Percentiles rank a stretch among this genome's conserved stretches.
phyloP scores from a whole-genome alignment of 768 basidiomycete species.

The Solioccasus polychromus region DNA sequence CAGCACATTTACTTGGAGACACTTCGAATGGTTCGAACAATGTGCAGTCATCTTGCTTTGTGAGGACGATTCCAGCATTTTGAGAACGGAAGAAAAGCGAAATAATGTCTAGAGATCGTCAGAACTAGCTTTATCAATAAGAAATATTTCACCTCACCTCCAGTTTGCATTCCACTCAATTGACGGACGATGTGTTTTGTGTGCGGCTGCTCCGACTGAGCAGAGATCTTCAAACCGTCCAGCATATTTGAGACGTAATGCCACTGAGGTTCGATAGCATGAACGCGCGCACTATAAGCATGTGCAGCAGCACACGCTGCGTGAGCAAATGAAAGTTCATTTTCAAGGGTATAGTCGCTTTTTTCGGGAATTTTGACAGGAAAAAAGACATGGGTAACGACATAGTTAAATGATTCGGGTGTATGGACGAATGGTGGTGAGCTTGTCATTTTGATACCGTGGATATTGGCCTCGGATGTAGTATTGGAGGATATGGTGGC shows the following conservation, averaged over 20 bases:
- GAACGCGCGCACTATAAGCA: not conserved
- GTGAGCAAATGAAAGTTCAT: not conserved
- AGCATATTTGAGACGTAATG: constrained; percentile 1
- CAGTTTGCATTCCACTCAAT: not conserved
- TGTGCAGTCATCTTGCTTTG: constrained; percentile 19
- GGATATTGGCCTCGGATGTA: too few species aligned
- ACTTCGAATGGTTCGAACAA: constrained; percentile 43
- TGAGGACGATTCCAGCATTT: constrained; percentile 41
- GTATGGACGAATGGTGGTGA: not conserved
- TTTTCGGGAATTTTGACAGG: not conserved
- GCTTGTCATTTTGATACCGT: too few species aligned
- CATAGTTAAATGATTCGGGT: not conserved
- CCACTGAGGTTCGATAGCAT: not conserved
- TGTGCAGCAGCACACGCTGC: constrained; percentile 3
- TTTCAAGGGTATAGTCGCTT: not conserved
- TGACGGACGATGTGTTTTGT: not conserved
- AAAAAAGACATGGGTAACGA: constrained; percentile 11
- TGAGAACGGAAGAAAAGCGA: constrained; percentile 39
- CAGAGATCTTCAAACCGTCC: not conserved
- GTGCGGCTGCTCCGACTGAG: not conserved
- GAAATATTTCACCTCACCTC: not conserved
- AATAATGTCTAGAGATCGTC: constrained; percentile 30
- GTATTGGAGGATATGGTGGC: too few species aligned
- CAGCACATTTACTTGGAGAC: constrained; percentile 26
- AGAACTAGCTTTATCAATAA: not conserved